Conservation (phyloP, 192 early-diverging fungal genomes). For the Podila epicladia region DNA sequence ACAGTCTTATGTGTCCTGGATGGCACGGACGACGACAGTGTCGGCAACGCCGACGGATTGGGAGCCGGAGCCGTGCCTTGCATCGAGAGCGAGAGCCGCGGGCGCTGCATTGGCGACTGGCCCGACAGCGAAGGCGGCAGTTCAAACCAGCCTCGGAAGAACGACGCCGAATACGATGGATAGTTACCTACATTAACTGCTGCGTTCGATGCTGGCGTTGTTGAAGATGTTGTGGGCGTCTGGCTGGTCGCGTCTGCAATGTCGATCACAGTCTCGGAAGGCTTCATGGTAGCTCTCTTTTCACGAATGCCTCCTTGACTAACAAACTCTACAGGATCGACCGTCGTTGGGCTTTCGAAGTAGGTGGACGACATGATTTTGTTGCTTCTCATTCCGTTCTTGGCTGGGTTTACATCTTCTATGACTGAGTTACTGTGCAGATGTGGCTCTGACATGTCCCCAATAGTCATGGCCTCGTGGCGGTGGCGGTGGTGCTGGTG, state of each 20-base stretch:
- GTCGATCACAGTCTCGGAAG: neutral
- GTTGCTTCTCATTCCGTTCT: too few species aligned
- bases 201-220: neutral
- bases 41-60: neutral
- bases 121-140: neutral
- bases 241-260: neutral
- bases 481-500: neutral
- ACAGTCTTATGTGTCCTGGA: too few species aligned
- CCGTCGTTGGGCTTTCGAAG: too few species aligned
- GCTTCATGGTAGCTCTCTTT: neutral
- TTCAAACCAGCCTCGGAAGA: neutral
- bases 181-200: neutral
- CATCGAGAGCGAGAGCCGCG: neutral
- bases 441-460: neutral
- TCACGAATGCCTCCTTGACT: too few species aligned
- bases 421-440: neutral
- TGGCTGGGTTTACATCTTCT: neutral
- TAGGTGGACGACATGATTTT: too few species aligned
- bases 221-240: neutral
- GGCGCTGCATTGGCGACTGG: neutral
- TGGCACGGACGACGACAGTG: neutral
- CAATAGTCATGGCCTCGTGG: conserved; percentile 1
- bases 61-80: neutral
- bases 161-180: neutral
- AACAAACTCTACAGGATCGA: too few species aligned